Conservation (phyloP, 2,329 filamentous ascomycete species). For the Clonostachys rhizophaga region DNA sequence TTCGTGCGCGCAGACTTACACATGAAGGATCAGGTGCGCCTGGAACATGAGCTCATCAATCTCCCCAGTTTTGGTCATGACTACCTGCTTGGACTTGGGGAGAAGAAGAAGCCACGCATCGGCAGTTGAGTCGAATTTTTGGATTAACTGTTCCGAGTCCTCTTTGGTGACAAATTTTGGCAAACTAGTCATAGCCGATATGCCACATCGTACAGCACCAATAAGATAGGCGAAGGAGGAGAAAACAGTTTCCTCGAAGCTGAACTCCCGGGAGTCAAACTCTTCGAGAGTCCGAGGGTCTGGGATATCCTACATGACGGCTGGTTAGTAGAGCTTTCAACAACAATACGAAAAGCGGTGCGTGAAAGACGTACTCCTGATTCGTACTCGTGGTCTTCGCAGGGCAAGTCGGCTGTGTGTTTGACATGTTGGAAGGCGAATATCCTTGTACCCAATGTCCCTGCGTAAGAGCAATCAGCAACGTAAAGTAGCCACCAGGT, state of each 20-base stretch:
- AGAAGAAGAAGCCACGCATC: slow-evolving; percentile 31
- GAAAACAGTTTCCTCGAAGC: slow-evolving; percentile 46
- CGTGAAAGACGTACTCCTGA: slow-evolving; percentile 19
- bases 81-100: slow-evolving; percentile 19
- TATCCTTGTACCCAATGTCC: slow-evolving; percentile 15
- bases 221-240: slow-evolving; percentile 65
- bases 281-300: slow-evolving; percentile 46
- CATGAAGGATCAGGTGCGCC: slow-evolving; percentile 15
- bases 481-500: slow-evolving; percentile 68
- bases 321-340: slow-evolving; percentile 9
- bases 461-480: slow-evolving; percentile 44
- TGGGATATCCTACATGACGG: slow-evolving; percentile 25
- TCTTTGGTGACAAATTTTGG: slow-evolving; percentile 10
- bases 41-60: slow-evolving; percentile 22
- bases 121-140: slow-evolving; percentile 24
- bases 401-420: slow-evolving; percentile 56
- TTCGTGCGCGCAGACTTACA: slow-evolving; percentile 8
- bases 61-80: slow-evolving; percentile 20
- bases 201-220: slow-evolving; percentile 46
- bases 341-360: neutral
- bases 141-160: slow-evolving; percentile 18
- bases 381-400: slow-evolving; percentile 55
- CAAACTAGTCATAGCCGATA: slow-evolving; percentile 14
- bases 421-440: slow-evolving; percentile 30
- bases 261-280: slow-evolving; percentile 58